Percentiles rank a stretch among this genome's conserved stretches.
These are phyloP conservation scores for Hymenoscyphus scutula DNA, from an alignment of 2,329 filamentous ascomycete genomes.

Conservation along the genomic window DNA sequence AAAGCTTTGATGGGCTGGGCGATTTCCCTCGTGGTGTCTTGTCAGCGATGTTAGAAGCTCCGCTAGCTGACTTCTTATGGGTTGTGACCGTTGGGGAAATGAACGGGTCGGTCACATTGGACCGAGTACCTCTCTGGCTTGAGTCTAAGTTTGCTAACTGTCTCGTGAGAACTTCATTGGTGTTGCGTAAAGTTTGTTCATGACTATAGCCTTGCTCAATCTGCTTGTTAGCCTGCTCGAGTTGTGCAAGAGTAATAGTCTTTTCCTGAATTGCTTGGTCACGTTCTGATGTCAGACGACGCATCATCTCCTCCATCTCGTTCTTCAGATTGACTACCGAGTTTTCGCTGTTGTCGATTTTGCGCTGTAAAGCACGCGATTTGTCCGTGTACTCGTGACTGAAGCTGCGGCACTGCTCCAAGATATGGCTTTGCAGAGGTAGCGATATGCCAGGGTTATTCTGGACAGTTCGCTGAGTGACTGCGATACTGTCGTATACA, in stretches of 20 bases:
- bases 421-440: too few relatives aligned
- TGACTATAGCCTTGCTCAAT: too few relatives aligned
- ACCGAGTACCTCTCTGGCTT: slow-evolving; percentile 14
- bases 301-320: too few relatives aligned
- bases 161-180: slow-evolving; percentile 13
- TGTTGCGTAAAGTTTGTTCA: background rate
- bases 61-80: background rate
- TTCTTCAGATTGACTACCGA: too few relatives aligned
- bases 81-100: slow-evolving; percentile 20
- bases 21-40: background rate
- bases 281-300: too few relatives aligned
- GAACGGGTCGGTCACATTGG: slow-evolving; percentile 23
- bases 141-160: slow-evolving; percentile 21
- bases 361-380: too few relatives aligned
- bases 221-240: too few relatives aligned
- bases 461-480: background rate
- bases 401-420: too few relatives aligned
- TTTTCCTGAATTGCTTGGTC: too few relatives aligned
- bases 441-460: background rate
- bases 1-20: background rate
- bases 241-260: too few relatives aligned
- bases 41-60: background rate
- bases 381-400: too few relatives aligned
- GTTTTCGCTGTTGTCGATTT: too few relatives aligned
- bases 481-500: background rate